phyloP scores from a whole-genome alignment of 345 rosid genomes.

The Viola odorata region DNA sequence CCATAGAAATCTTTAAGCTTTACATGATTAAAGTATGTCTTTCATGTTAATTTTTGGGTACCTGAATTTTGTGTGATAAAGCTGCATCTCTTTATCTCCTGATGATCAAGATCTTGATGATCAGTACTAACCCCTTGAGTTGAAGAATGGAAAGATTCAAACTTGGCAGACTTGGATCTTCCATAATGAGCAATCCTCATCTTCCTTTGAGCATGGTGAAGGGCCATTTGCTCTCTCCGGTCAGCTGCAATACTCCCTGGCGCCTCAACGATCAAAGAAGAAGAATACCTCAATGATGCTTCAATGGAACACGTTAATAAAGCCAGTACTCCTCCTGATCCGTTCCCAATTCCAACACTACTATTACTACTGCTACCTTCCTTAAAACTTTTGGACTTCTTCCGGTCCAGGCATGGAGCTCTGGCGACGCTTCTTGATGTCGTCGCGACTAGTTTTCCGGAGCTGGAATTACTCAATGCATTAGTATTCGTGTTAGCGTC shows the following conservation, averaged over 20 bases:
- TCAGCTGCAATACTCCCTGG: constrained; percentile 63
- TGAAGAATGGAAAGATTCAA: constrained; percentile 27
- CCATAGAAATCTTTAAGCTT: too few relatives aligned
- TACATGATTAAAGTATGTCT: too few relatives aligned
- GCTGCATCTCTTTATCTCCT: constrained; percentile 41
- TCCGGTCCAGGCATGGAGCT: constrained; percentile 30
- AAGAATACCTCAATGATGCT: constrained; percentile 16
- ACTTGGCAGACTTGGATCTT: constrained; percentile 52
- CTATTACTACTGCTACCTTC: constrained; percentile 15
- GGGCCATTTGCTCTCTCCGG: constrained; percentile 60
- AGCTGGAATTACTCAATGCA: constrained; percentile 26
- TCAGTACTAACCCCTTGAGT: neutral
- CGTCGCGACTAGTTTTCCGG: constrained; percentile 21
- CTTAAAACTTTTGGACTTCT: constrained; percentile 52
- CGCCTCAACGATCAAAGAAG: constrained; percentile 32
- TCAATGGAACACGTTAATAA: constrained; percentile 4
- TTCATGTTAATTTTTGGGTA: constrained; percentile 1
- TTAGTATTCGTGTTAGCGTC: constrained; percentile 7
- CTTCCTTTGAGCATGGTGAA: constrained; percentile 53
- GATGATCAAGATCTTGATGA: neutral
- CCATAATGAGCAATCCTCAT: constrained; percentile 65
- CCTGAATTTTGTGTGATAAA: constrained; percentile 61
- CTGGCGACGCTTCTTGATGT: constrained; percentile 9
- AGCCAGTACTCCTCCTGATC: too few relatives aligned
- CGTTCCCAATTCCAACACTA: neutral